Evolutionary conservation across 2,329 filamentous ascomycete species (phyloP).

Genomic region (Fusarium devonianum): DNA sequence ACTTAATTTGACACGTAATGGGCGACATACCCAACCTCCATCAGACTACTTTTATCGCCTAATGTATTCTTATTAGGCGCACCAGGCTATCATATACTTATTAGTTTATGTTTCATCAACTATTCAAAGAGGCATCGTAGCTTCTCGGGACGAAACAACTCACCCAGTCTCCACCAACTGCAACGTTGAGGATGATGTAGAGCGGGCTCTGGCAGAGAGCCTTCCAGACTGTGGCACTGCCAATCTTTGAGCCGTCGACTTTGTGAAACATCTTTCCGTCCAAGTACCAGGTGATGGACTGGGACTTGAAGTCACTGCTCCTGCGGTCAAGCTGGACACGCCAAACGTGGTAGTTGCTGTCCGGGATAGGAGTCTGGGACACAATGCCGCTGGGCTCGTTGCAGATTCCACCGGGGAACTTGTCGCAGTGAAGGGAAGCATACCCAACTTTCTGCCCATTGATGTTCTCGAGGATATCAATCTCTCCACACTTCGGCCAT

Average conservation of each 20-base stretch:
- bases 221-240: conserved; percentile 56
- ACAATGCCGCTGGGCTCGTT: conserved; percentile 57
- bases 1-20: conserved; percentile 46
- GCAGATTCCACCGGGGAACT: conserved; percentile 55
- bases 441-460: conserved; percentile 57
- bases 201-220: conserved; percentile 58
- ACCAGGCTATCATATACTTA: conserved; percentile 51
- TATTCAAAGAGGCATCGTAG: accelerated
- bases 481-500: conserved; percentile 64
- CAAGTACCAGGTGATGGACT: conserved; percentile 60
- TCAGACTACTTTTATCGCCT: conserved; percentile 56
- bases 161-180: conserved; percentile 62
- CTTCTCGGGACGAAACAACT: conserved; percentile 36
- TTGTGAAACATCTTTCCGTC: conserved; percentile 55
- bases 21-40: conserved; percentile 62
- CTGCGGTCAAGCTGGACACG: conserved; percentile 59
- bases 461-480: conserved; percentile 65
- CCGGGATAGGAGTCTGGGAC: conserved; percentile 46
- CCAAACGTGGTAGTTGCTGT: conserved; percentile 58
- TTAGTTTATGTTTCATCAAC: conserved; percentile 6
- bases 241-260: conserved; percentile 54
- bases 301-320: conserved; percentile 52
- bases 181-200: conserved; percentile 63
- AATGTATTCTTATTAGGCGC: conserved; percentile 54
- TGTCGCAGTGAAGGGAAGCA: conserved; percentile 62